These are phyloP conservation scores for Corylus americana DNA, from an alignment of 306 rosid genomes.

Conservation along the genomic window DNA sequence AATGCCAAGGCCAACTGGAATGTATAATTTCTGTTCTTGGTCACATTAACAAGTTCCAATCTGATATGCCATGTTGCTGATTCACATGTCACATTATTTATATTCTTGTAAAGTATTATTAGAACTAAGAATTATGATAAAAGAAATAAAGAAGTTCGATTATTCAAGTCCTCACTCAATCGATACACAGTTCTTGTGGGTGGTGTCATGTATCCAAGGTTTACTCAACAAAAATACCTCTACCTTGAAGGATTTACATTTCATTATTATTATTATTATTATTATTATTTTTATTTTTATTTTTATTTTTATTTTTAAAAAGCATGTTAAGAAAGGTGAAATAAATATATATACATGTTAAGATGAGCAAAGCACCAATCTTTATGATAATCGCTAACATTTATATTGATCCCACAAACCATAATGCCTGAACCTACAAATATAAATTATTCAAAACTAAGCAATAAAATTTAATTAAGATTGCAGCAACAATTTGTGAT, in stretches of 20 bases:
- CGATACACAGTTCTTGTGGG: too few relatives aligned
- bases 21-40: conserved; percentile 46
- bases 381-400: conserved; percentile 25
- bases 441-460: not conserved
- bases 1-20: conserved; percentile 72
- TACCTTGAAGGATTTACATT: too few relatives aligned
- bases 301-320: too few relatives aligned
- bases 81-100: conserved; percentile 23
- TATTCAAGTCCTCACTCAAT: too few relatives aligned
- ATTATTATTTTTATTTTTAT: too few relatives aligned
- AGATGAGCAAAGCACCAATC: conserved; percentile 74
- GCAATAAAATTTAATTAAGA: not conserved
- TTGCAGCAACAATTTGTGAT: too few relatives aligned
- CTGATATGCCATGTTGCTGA: conserved; percentile 73
- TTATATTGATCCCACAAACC: conserved; percentile 66
- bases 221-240: too few relatives aligned
- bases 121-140: too few relatives aligned
- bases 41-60: conserved; percentile 40
- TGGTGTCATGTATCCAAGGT: too few relatives aligned
- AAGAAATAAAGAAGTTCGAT: too few relatives aligned
- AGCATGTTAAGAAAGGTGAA: too few relatives aligned
- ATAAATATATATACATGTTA: conserved; percentile 26
- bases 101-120: conserved; percentile 10
- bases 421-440: conserved; percentile 59
- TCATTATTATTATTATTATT: too few relatives aligned